Evolutionary conservation across 1,139 yeast genomes (phyloP).

Genomic region (Groenewaldozyma sp.): DNA sequence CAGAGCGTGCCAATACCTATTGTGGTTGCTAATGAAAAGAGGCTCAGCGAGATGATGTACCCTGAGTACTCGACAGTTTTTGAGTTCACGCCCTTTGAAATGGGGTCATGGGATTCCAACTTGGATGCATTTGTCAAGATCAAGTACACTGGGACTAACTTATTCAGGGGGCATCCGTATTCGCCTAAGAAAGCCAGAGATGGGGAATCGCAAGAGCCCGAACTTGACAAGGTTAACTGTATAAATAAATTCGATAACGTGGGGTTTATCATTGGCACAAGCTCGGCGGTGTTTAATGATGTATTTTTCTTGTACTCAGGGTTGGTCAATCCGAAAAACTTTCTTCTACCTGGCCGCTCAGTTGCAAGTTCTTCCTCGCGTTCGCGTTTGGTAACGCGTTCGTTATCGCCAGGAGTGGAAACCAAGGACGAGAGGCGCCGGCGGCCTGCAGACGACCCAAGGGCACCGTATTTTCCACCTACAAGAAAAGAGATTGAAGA

Average conservation of each 20-base stretch:
- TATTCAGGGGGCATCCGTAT: slow-evolving; percentile 41
- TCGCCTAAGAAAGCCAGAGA: slow-evolving; percentile 25
- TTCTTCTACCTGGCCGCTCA: slow-evolving; percentile 3
- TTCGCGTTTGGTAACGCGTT: no score
- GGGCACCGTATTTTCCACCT: background rate
- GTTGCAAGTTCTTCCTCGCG: no score
- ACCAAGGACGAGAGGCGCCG: background rate
- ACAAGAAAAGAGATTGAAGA: slow-evolving; percentile 1
- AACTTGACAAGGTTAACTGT: slow-evolving; percentile 30
- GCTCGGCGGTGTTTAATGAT: slow-evolving; percentile 68
- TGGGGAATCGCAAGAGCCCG: slow-evolving; percentile 11
- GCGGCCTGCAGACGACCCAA: background rate
- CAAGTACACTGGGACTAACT: slow-evolving; percentile 64
- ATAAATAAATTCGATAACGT: slow-evolving; percentile 65
- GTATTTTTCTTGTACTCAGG: slow-evolving; percentile 24
- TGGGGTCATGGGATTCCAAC: slow-evolving; percentile 86
- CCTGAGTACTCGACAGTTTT: slow-evolving; percentile 58
- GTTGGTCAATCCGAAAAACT: slow-evolving; percentile 5
- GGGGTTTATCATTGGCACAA: slow-evolving; percentile 68
- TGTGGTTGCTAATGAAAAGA: slow-evolving; percentile 54
- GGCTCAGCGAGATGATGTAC: slow-evolving; percentile 45
- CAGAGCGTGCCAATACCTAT: slow-evolving; percentile 53
- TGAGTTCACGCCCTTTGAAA: slow-evolving; percentile 71
- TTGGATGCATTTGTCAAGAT: slow-evolving; percentile 56
- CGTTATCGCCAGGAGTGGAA: no score